Conservation (phyloP, 306 rosid genomes). For the Citrullus colocynthis region DNA sequence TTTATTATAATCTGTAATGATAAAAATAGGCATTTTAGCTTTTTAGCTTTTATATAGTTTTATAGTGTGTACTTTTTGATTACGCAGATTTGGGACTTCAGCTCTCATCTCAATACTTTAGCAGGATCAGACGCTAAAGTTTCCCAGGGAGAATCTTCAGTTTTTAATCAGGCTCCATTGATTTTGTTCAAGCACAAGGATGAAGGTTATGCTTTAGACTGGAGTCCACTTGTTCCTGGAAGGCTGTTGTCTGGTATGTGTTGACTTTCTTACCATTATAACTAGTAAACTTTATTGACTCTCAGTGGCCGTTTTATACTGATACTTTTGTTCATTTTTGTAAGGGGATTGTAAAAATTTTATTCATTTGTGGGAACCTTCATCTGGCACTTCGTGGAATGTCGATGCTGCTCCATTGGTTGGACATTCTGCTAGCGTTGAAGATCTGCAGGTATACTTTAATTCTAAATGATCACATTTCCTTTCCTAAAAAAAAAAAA, state of each 20-base stretch:
- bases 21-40: background rate
- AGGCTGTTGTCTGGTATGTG: constrained; percentile 72
- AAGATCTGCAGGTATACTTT: constrained; percentile 71
- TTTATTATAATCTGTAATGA: background rate
- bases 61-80: background rate
- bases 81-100: constrained; percentile 80
- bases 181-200: constrained; percentile 55
- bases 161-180: constrained; percentile 55
- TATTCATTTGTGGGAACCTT: constrained; percentile 84
- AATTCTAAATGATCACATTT: constrained; percentile 12
- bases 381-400: constrained; percentile 64
- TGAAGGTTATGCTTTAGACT: constrained; percentile 90
- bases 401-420: constrained; percentile 49
- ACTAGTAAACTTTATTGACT: background rate
- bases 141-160: constrained; percentile 55
- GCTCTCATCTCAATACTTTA: constrained; percentile 66
- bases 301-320: background rate
- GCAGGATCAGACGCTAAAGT: constrained; percentile 61
- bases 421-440: constrained; percentile 78
- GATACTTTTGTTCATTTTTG: constrained; percentile 10
- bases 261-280: background rate
- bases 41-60: background rate
- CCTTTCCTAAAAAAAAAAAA: background rate
- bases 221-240: constrained; percentile 73
- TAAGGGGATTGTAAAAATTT: constrained; percentile 74